Evolutionary conservation across 1,284 basidiomycete species (phyloP), one percentile per base, ranked within the genome.

Genomic region (Tremellales sp.): DNA sequence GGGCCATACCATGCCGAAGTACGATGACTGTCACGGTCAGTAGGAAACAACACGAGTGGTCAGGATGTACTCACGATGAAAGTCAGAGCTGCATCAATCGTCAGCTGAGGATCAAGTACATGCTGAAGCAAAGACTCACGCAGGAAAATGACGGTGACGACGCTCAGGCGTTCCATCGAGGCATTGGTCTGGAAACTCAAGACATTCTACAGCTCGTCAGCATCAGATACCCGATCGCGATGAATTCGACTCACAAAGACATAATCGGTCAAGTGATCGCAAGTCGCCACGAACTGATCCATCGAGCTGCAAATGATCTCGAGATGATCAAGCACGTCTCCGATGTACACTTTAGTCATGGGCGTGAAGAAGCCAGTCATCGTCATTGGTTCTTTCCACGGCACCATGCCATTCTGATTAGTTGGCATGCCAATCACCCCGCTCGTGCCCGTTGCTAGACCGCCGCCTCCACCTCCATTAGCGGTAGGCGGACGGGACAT

Each of bases 71-170:
- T 49, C 37, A 53, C 59, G 21, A 56, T 61, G 47, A 64, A 67
- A 1, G 63, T 64, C 26, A 64, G 39, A 13, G 62, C 61, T 63
- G 48, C 17, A 36, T 29, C 11, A 43, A 36, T 5, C n/a, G 45
- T 23, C 15, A 36, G 24, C 40, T 17, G n/a, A 40, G 39, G 35
- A 40, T n/a, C 19, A 12, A 26, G 21, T 19, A 8, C 6, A 29
- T n/a, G 19, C 22, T 23, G 43, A 45, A 21, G 24, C 19, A 13
- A 15, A 19, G 11, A 67, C 70, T 64, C 47, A 73, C 72, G 73
- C 35, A 75, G 54, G 56, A 75, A 75, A 11, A 75, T 64, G n/a
- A 75, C 72, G 3, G 73, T 73, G 10, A 74, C 73, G 35, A 75
- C 67, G 46, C 67, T 70, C 26, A 75, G 53, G 8, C 72, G 55